Evolutionary conservation across 257 asterid species (phyloP).

Genomic region (Gentiana straminea): DNA sequence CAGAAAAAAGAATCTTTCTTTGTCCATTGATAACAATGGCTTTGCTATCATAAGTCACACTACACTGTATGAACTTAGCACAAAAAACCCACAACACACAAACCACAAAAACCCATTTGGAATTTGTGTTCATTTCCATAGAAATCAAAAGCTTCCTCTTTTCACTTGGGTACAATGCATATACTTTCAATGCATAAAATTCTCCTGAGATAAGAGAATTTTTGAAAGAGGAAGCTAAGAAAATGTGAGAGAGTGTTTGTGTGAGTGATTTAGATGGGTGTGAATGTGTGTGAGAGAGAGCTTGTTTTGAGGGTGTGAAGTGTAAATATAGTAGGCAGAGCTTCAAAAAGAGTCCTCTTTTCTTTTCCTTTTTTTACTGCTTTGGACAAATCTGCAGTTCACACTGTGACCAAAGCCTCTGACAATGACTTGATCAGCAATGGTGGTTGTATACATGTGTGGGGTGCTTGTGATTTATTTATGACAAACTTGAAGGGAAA

Average conservation of each 20-base stretch:
- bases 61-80: constrained; percentile 43
- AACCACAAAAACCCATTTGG: constrained; percentile 36
- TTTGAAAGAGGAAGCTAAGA: constrained; percentile 15
- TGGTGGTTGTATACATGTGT: too few relatives aligned
- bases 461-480: too few relatives aligned
- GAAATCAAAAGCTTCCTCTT: constrained; percentile 9
- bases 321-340: constrained; percentile 15
- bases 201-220: constrained; percentile 15
- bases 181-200: constrained; percentile 9
- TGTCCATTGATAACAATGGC: constrained; percentile 61
- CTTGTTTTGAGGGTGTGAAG: constrained; percentile 9
- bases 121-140: constrained; percentile 27
- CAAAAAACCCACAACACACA: constrained; percentile 37
- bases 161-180: constrained; percentile 10
- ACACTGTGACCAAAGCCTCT: neutral
- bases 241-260: constrained; percentile 8
- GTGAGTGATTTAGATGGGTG: constrained; percentile 1
- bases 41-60: constrained; percentile 65
- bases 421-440: constrained; percentile 11
- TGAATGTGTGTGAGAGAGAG: neutral
- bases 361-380: constrained; percentile 9
- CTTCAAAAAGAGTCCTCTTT: constrained; percentile 17
- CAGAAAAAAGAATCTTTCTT: constrained; percentile 74
- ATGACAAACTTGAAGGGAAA: too few relatives aligned
- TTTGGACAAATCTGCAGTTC: constrained; percentile 11